Evolutionary conservation across 805 yeast species (phyloP).

Genomic region (Yamadazyma nakazawae): DNA sequence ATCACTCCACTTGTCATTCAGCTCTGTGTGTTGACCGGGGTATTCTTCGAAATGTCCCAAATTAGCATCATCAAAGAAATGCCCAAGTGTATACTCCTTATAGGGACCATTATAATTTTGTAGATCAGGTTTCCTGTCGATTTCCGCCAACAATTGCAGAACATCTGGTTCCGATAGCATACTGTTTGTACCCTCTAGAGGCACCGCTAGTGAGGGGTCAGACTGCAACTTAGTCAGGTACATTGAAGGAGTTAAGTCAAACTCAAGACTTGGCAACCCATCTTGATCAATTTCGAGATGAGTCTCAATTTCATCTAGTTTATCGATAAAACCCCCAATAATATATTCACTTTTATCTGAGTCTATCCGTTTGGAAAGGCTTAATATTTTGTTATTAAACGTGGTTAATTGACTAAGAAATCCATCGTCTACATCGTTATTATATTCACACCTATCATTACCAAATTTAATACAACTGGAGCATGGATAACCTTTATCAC

Average conservation of each 20-base stretch:
- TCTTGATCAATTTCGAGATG: not conserved
- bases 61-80: constrained; percentile 7
- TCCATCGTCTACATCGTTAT: constrained; percentile 2
- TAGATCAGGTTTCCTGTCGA: not conserved
- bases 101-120: not conserved
- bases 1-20: not conserved
- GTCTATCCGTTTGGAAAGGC: not conserved
- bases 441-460: constrained; percentile 6
- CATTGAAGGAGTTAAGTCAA: not conserved
- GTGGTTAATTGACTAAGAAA: constrained; percentile 1
- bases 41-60: constrained; percentile 2
- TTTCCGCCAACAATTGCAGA: constrained; percentile 1
- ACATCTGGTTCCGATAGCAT: not conserved
- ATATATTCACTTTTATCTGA: not conserved
- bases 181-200: not conserved
- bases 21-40: not conserved
- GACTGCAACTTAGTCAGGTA: not conserved
- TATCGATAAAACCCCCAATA: not conserved
- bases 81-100: constrained; percentile 3
- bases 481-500: constrained; percentile 37
- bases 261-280: not conserved
- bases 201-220: not conserved
- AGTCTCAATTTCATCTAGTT: constrained; percentile 1
- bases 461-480: constrained; percentile 28
- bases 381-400: constrained; percentile 2